Conservation (phyloP, 2,329 filamentous ascomycete species). For the Paraphaeosphaeria minitans region DNA sequence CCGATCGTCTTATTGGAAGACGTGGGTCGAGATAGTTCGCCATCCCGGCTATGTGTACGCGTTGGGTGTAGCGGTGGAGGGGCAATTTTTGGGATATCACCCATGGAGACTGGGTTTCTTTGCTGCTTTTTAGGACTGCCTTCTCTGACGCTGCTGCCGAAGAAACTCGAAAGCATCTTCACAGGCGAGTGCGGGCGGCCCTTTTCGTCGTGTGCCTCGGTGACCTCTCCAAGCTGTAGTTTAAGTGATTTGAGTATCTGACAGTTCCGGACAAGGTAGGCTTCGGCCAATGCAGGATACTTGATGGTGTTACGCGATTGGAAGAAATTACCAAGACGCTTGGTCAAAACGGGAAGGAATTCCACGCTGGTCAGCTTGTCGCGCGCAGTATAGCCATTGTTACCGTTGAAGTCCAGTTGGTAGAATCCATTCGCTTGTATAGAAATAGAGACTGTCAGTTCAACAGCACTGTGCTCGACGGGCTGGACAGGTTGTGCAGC, state of each 20-base stretch:
- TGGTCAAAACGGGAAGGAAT: constrained; percentile 75
- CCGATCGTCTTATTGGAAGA: constrained; percentile 41
- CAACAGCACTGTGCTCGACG: constrained; percentile 61
- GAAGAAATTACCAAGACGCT: constrained; percentile 74
- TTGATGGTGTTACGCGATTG: constrained; percentile 71
- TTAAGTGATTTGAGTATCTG: constrained; percentile 75
- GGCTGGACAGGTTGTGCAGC: constrained; percentile 60
- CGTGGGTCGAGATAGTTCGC: constrained; percentile 38
- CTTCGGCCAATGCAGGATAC: constrained; percentile 67
- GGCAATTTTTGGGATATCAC: constrained; percentile 43
- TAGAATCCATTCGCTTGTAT: constrained; percentile 60
- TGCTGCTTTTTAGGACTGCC: constrained; percentile 41
- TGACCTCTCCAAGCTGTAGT: constrained; percentile 64
- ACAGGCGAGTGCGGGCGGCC: constrained; percentile 85
- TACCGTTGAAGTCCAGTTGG: constrained; percentile 64
- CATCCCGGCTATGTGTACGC: constrained; percentile 45
- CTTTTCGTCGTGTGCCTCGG: constrained; percentile 57
- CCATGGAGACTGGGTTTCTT: constrained; percentile 39
- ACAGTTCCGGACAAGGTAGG: constrained; percentile 77
- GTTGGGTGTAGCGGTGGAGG: constrained; percentile 43
- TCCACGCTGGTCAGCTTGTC: constrained; percentile 76
- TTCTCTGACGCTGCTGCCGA: constrained; percentile 63
- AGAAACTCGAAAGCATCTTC: constrained; percentile 84
- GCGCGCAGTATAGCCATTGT: constrained; percentile 72
- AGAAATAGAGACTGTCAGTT: constrained; percentile 70